Conservation (phyloP, 306 rosid species). For the Vigna hirtella region DNA sequence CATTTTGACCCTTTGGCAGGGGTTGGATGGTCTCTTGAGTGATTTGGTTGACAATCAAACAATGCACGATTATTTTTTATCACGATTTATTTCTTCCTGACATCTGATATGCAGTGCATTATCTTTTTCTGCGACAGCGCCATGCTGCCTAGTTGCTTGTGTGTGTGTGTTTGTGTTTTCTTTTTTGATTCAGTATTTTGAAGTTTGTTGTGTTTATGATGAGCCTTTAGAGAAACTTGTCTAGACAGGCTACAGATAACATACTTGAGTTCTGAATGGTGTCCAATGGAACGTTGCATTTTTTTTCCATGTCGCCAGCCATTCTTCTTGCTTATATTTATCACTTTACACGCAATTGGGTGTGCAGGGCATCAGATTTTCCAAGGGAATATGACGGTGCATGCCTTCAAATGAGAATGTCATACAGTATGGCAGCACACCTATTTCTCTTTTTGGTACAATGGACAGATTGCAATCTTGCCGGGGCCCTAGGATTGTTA, state of each 20-base stretch:
- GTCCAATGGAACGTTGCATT: not conserved
- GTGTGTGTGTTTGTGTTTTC: not conserved
- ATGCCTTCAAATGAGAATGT: constrained; percentile 98
- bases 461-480: constrained; percentile 96
- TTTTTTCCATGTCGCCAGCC: not conserved
- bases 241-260: constrained; percentile 18
- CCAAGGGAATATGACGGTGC: constrained; percentile 94
- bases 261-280: constrained; percentile 20
- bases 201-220: constrained; percentile 25
- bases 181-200: constrained; percentile 22
- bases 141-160: not conserved
- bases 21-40: constrained; percentile 1
- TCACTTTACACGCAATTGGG: constrained; percentile 33
- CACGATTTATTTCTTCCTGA: constrained; percentile 7
- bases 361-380: constrained; percentile 85
- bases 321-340: not conserved
- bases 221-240: constrained; percentile 11
- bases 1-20: constrained; percentile 17
- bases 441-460: constrained; percentile 90
- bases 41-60: not conserved
- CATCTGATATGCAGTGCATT: constrained; percentile 26
- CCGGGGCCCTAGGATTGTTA: constrained; percentile 90
- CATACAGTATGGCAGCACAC: constrained; percentile 97
- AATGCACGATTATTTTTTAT: constrained; percentile 17
- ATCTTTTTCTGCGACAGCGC: not conserved